Evolutionary conservation across 2,329 filamentous ascomycete species (phyloP).

Genomic region (Penicillium sp.): DNA sequence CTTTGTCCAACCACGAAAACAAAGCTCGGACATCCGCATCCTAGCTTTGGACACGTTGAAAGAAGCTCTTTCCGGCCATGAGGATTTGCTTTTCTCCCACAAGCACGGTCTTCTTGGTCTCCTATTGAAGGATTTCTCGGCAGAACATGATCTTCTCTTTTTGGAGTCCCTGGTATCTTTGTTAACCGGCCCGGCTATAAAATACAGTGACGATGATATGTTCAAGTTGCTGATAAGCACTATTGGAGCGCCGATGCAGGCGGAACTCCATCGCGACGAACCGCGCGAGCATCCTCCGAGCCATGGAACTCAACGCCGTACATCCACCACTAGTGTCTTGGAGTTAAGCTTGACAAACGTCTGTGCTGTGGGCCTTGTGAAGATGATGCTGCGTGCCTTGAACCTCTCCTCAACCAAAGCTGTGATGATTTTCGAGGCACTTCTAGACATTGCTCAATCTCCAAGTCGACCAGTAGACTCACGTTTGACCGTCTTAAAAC

Average conservation of each 20-base stretch:
- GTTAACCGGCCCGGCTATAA: slow-evolving; percentile 33
- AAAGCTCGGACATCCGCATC: slow-evolving; percentile 40
- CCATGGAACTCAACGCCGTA: slow-evolving; percentile 29
- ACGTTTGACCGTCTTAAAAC: slow-evolving; percentile 69
- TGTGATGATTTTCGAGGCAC: slow-evolving; percentile 57
- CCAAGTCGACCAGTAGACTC: slow-evolving; percentile 63
- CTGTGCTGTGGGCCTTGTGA: slow-evolving; percentile 67
- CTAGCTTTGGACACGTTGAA: slow-evolving; percentile 39
- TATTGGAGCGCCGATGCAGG: slow-evolving; percentile 36
- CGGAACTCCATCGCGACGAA: slow-evolving; percentile 33
- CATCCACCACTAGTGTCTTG: slow-evolving; percentile 29
- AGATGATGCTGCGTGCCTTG: slow-evolving; percentile 73
- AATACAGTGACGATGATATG: slow-evolving; percentile 28
- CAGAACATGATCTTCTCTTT: slow-evolving; percentile 39
- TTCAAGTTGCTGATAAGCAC: slow-evolving; percentile 35
- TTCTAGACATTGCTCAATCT: slow-evolving; percentile 63
- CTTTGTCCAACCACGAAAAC: slow-evolving; percentile 38
- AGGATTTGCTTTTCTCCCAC: slow-evolving; percentile 31
- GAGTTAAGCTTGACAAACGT: slow-evolving; percentile 54
- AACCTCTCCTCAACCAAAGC: slow-evolving; percentile 65
- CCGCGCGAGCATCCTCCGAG: slow-evolving; percentile 40
- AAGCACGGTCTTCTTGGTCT: slow-evolving; percentile 33
- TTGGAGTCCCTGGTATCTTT: slow-evolving; percentile 41
- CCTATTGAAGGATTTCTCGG: slow-evolving; percentile 34
- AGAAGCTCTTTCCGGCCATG: slow-evolving; percentile 36